These are phyloP conservation scores for Penicillium sp. DNA, from an alignment of 2,329 filamentous ascomycete species.

Conservation along the genomic window DNA sequence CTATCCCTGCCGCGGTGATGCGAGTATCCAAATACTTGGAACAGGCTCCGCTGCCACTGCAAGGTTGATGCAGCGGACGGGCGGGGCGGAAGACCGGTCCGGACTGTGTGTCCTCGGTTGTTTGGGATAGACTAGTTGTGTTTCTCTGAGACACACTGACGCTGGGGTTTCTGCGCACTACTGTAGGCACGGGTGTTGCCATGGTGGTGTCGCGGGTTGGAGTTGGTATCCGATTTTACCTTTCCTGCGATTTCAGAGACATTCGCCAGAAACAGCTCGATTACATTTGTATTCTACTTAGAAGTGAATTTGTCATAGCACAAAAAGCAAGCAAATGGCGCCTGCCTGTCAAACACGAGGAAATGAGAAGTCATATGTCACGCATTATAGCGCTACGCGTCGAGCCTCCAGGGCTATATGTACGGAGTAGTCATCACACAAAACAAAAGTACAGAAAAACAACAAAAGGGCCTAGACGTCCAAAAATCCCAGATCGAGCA, in stretches of 20 bases:
- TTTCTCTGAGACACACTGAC: conserved; percentile 12
- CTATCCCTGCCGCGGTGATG: background rate
- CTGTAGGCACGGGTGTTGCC: conserved; percentile 12
- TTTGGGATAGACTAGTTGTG: conserved; percentile 4
- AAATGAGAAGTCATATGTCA: conserved; percentile 3
- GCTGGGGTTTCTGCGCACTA: conserved; percentile 8
- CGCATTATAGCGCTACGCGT: background rate
- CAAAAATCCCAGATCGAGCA: background rate
- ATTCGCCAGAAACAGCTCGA: background rate
- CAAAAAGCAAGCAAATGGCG: background rate
- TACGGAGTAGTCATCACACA: background rate
- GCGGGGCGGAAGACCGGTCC: conserved; percentile 11
- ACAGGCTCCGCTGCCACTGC: conserved; percentile 11
- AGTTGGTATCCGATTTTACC: background rate
- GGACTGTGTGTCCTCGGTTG: background rate
- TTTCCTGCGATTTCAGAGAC: background rate
- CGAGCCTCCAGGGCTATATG: background rate
- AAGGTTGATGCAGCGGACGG: conserved; percentile 12
- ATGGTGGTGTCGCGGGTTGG: background rate
- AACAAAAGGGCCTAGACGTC: background rate
- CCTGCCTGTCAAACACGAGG: conserved; percentile 4
- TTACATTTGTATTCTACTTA: background rate
- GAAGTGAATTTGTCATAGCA: background rate
- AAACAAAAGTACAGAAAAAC: background rate
- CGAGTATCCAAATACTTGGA: conserved; percentile 12